Percentiles rank a stretch among this genome's conserved stretches.
Conservation (phyloP, 2,329 filamentous ascomycete genomes). For the Colletotrichum sp. region DNA sequence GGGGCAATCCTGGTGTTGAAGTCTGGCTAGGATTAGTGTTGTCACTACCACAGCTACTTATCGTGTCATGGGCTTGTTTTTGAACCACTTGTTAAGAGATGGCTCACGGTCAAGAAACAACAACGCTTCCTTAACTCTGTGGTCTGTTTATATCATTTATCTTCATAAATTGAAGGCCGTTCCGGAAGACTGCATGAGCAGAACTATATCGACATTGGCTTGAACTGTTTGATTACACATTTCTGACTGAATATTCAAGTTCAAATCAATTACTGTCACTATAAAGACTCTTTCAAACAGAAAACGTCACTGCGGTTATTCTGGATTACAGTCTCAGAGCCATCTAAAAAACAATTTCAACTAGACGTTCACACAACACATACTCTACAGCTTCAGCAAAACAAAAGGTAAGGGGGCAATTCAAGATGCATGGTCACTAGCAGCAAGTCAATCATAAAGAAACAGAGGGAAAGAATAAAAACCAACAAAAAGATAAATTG, state of each 20-base stretch:
- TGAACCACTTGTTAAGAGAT: neutral
- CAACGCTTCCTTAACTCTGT: neutral
- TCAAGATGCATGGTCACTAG: no score
- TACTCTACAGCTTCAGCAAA: neutral
- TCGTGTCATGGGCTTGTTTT: neutral
- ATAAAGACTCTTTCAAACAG: neutral
- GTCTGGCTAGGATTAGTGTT: neutral
- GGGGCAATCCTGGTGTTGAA: no score
- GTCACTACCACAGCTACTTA: neutral
- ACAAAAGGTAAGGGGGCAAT: no score
- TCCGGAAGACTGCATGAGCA: neutral
- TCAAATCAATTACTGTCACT: neutral
- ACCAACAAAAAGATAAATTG: neutral
- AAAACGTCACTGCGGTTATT: neutral
- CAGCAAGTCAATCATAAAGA: neutral
- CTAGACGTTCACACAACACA: neutral
- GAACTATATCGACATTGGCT: neutral
- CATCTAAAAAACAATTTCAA: neutral
- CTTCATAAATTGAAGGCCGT: neutral
- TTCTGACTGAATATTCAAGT: neutral
- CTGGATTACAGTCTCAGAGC: neutral
- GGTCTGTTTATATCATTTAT: neutral
- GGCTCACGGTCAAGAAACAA: neutral
- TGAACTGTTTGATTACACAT: neutral
- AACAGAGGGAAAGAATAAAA: neutral